Base-by-base conservation (phyloP, 257 asterid species). In the Ballota nigra region DNA sequence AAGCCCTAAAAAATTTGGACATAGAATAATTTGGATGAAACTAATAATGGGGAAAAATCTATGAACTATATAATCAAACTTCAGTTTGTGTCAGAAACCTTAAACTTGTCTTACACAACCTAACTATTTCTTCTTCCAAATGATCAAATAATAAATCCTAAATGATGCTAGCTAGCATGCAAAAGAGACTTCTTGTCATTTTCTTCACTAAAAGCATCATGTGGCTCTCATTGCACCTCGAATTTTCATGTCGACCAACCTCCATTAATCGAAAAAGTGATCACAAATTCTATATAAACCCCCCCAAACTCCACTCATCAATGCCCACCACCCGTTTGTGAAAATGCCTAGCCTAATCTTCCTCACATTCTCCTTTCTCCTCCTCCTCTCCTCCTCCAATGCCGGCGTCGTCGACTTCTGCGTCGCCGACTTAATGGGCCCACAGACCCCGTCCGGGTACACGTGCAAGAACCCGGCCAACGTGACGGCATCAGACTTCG, bases 381-480 rank as follows among this genome's bases (percentile, higher is more conserved):
- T 76, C 66, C 8, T 70, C 68, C 9, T 81, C 8, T 1, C 6
- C 38, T 63, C 84, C 16, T 26, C 83, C 15, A 33, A 85, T 43
- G 93, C 89, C 2, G 45, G 85, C 2, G 96, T 84, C 22, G 76
- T 74, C 9, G 97, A 92, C 83, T 92, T 87, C 79, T 87, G 96
- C 31, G 91, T 92, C 0, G 97, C 79, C 6, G 87, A 89, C 73
- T 11, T 80, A 1, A 70, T 56, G 7, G 68, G 69, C 96, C 90
- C 0, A 38, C 75, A 12, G 72, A 86, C 64, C 55, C 96, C 89
- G 5, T 20, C 89, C 0, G 97, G 97, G 43, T 87, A 81, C 87
- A 62, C 86, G 4, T 91, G 95, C 97, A 87, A 91, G 82, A 73
- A 6, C 61, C 79, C 84, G 0, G 77, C 76, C 3, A 79, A 82